Evolutionary conservation across 176 grass and related monocot species (phyloP).

Genomic region (Saccharum spontaneum): DNA sequence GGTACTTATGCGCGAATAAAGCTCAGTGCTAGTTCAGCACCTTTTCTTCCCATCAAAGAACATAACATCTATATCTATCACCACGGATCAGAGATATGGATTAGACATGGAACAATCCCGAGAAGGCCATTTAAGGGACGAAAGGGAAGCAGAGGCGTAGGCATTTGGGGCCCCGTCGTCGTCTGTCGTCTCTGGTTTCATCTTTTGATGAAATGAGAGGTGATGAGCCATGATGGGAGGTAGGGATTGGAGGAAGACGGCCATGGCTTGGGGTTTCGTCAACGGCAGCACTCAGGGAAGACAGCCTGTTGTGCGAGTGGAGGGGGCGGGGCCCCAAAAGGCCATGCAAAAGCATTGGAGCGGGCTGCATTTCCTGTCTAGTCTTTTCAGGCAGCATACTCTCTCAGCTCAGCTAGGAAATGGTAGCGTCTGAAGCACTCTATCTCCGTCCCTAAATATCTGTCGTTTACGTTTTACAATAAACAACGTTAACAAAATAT

Average conservation of each 20-base stretch:
- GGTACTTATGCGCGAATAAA: background rate
- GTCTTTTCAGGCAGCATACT: slow-evolving; percentile 48
- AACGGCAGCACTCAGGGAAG: slow-evolving; percentile 33
- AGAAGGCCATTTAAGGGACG: slow-evolving; percentile 38
- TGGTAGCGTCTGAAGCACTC: slow-evolving; percentile 6
- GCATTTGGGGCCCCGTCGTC: slow-evolving; percentile 11
- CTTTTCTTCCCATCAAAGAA: background rate
- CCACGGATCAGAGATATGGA: background rate
- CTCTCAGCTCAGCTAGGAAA: background rate
- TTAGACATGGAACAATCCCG: slow-evolving; percentile 24
- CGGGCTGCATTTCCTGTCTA: slow-evolving; percentile 38
- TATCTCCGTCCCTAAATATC: too few species aligned
- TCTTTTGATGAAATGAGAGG: background rate
- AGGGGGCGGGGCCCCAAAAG: background rate
- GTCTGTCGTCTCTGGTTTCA: background rate
- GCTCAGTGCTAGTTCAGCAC: background rate
- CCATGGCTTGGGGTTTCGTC: background rate
- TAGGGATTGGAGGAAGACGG: background rate
- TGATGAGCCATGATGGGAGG: slow-evolving; percentile 21
- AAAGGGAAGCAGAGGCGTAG: slow-evolving; percentile 16
- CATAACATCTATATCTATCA: background rate
- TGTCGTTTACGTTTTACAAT: too few species aligned
- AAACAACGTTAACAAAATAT: too few species aligned
- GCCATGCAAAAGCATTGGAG: slow-evolving; percentile 41
- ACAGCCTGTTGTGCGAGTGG: slow-evolving; percentile 10